These are phyloP conservation scores for Silybum marianum DNA, from an alignment of 129 eudicot genomes.

Conservation along the genomic window DNA sequence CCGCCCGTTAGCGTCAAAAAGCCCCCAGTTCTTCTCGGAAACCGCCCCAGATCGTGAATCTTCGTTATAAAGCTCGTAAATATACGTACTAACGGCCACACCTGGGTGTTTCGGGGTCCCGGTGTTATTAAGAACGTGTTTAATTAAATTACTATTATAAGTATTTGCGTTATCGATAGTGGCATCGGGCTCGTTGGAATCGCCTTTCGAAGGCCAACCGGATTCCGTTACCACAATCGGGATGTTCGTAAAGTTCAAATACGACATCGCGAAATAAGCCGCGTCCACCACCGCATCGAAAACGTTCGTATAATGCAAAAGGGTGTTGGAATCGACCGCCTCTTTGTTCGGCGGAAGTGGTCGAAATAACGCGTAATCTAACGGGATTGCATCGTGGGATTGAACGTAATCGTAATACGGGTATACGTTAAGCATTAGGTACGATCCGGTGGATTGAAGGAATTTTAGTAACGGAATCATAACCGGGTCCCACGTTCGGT, in stretches of 20 bases:
- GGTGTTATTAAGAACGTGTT: conserved; percentile 61
- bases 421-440: conserved; percentile 70
- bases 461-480: conserved; percentile 66
- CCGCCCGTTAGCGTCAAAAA: conserved; percentile 57
- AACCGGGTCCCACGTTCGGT: conserved; percentile 64
- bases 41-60: conserved; percentile 57
- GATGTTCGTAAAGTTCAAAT: conserved; percentile 66
- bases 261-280: conserved; percentile 88
- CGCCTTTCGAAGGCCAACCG: conserved; percentile 92
- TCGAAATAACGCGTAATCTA: conserved; percentile 78
- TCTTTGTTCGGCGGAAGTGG: conserved; percentile 83
- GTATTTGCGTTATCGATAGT: conserved; percentile 77
- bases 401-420: conserved; percentile 78
- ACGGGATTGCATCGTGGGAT: conserved; percentile 81
- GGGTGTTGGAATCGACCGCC: conserved; percentile 81
- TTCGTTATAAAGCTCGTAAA: conserved; percentile 87
- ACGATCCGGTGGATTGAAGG: conserved; percentile 64
- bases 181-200: conserved; percentile 72
- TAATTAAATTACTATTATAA: conserved; percentile 75
- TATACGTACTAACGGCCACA: conserved; percentile 66
- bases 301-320: conserved; percentile 73
- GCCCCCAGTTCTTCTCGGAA: conserved; percentile 86
- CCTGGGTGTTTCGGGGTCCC: conserved; percentile 93
- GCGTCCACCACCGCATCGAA: conserved; percentile 89
- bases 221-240: conserved; percentile 82